phyloP scores from a whole-genome alignment of 2,329 filamentous ascomycete species.

The Aspergillus udagawae region DNA sequence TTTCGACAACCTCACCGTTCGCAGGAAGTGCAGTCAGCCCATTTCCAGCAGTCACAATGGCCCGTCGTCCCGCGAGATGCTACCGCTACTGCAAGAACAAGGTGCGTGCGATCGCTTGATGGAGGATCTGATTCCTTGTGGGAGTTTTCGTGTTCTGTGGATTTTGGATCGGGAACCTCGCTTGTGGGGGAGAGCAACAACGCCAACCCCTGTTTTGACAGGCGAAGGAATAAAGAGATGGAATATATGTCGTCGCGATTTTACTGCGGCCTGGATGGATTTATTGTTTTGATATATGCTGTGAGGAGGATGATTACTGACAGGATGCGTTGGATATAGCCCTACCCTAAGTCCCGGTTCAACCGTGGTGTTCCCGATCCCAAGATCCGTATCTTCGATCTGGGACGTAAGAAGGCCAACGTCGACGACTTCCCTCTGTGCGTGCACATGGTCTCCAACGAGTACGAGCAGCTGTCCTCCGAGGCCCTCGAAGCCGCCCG shows the following conservation, averaged over 20 bases:
- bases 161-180: conserved; percentile 20
- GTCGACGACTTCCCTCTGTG: conserved; percentile 99
- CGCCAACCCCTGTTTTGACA: conserved; percentile 2
- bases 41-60: conserved; percentile 77
- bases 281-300: conserved; percentile 5
- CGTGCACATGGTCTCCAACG: conserved; percentile 99
- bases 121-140: conserved; percentile 11
- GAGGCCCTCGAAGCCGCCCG: conserved; percentile 99
- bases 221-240: neutral
- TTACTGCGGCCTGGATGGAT: conserved; percentile 1
- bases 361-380: conserved; percentile 93
- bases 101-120: conserved; percentile 55
- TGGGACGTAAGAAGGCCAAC: conserved; percentile 95
- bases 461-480: conserved; percentile 99
- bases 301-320: conserved; percentile 16
- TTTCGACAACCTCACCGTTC: conserved; percentile 39
- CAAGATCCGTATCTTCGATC: conserved; percentile 95
- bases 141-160: conserved; percentile 22
- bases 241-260: neutral
- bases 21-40: conserved; percentile 45
- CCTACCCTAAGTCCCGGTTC: conserved; percentile 99
- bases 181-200: conserved; percentile 27
- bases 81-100: conserved; percentile 99
- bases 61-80: conserved; percentile 97
- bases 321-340: conserved; percentile 48